Conservation (phyloP, 1,284 basidiomycete species). For the Trichosporon asahii region DNA sequence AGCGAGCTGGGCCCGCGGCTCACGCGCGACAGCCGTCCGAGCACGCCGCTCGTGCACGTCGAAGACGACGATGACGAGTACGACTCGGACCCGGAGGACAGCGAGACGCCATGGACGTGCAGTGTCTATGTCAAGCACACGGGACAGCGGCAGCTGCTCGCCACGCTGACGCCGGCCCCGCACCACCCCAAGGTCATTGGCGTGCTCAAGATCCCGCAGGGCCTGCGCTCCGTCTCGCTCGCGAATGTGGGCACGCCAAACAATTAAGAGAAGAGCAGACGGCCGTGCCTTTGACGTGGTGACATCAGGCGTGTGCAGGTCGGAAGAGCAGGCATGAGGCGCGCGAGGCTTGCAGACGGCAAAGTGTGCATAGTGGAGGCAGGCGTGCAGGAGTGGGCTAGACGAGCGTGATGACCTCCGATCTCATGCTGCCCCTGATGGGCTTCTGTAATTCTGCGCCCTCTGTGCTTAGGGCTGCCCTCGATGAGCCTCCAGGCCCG, state of each 20-base stretch:
- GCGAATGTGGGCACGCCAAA: too few relatives aligned
- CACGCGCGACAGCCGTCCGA: not conserved
- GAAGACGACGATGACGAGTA: slow-evolving; percentile 31
- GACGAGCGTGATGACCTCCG: not conserved
- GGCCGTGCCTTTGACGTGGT: not conserved
- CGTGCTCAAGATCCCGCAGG: slow-evolving; percentile 82
- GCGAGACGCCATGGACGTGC: slow-evolving; percentile 92
- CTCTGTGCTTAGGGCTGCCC: not conserved
- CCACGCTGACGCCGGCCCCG: slow-evolving; percentile 82
- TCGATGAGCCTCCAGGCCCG: not conserved
- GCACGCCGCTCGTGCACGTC: not conserved
- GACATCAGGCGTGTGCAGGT: not conserved
- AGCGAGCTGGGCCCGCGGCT: not conserved
- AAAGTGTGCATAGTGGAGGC: not conserved
- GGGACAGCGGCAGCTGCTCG: slow-evolving; percentile 51
- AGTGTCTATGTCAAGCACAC: slow-evolving; percentile 51
- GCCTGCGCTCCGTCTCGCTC: slow-evolving; percentile 66
- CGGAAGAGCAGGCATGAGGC: not conserved
- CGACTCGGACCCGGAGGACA: slow-evolving; percentile 87
- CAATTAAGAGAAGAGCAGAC: too few relatives aligned
- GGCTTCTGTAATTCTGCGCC: not conserved
- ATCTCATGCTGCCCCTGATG: not conserved
- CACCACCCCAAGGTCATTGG: slow-evolving; percentile 95
- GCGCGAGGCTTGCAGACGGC: too few relatives aligned
- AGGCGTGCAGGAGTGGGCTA: not conserved